Conservation (phyloP, 2,329 filamentous ascomycete species). For the Claviceps digitariae region DNA sequence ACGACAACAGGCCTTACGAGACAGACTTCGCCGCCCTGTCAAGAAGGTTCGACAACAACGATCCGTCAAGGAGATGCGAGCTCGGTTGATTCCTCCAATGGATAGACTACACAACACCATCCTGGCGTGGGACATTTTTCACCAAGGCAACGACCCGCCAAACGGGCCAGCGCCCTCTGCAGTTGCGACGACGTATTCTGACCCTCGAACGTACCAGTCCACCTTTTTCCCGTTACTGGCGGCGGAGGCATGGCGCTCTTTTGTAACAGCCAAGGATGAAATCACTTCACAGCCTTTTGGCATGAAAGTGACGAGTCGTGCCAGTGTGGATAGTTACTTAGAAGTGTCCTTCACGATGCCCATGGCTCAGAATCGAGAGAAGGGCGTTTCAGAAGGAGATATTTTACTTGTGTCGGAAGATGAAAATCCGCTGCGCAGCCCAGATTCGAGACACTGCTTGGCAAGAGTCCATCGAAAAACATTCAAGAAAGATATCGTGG, state of each 20-base stretch:
- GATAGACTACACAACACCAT: slow-evolving; percentile 73
- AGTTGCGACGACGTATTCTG: slow-evolving; percentile 65
- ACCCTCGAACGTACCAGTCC: slow-evolving; percentile 66
- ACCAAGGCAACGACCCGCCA: slow-evolving; percentile 74
- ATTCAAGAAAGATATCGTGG: slow-evolving; percentile 66
- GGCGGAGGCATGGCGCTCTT: slow-evolving; percentile 90
- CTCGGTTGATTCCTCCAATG: slow-evolving; percentile 80
- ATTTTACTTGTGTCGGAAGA: slow-evolving; percentile 74
- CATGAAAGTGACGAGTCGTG: slow-evolving; percentile 74
- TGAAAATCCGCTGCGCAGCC: slow-evolving; percentile 52
- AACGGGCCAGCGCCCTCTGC: slow-evolving; percentile 57
- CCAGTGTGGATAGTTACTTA: slow-evolving; percentile 84
- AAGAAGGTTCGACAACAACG: slow-evolving; percentile 72
- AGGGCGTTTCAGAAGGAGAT: slow-evolving; percentile 68
- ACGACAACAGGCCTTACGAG: slow-evolving; percentile 33
- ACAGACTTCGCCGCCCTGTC: slow-evolving; percentile 55
- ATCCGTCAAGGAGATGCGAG: slow-evolving; percentile 86
- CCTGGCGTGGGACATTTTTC: slow-evolving; percentile 90
- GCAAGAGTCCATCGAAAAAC: slow-evolving; percentile 70
- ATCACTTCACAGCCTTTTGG: slow-evolving; percentile 68
- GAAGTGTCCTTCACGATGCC: slow-evolving; percentile 81
- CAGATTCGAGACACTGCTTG: slow-evolving; percentile 63
- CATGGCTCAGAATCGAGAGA: slow-evolving; percentile 53
- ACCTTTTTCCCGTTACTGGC: slow-evolving; percentile 85
- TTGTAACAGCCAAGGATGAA: slow-evolving; percentile 83